Evolutionary conservation across 192 early-diverging fungal genomes (phyloP).

Genomic region (Coemansia sp.): DNA sequence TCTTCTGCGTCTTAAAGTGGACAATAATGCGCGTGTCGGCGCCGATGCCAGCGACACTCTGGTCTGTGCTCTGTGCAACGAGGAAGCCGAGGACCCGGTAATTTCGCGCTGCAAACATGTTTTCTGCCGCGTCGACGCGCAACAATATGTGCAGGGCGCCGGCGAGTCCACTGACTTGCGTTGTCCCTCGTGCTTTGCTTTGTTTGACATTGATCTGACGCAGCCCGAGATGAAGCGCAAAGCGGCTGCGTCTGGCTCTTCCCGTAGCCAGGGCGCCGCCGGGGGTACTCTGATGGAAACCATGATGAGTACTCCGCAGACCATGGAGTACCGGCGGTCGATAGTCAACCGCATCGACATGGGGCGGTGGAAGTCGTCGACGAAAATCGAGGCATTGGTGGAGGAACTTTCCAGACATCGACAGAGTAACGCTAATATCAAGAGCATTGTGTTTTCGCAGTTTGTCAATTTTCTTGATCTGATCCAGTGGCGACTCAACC

Average conservation of each 20-base stretch:
- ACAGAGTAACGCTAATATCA: constrained; percentile 72
- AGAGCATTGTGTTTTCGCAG: constrained; percentile 82
- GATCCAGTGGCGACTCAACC: constrained; percentile 86
- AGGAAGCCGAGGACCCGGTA: constrained; percentile 87
- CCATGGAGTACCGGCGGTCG: constrained; percentile 59
- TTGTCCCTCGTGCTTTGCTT: constrained; percentile 83
- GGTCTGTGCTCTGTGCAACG: constrained; percentile 86
- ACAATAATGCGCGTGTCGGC: constrained; percentile 31
- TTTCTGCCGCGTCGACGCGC: constrained; percentile 85
- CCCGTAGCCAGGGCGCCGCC: neutral
- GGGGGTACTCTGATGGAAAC: constrained; percentile 42
- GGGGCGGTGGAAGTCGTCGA: constrained; percentile 81
- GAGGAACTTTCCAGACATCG: constrained; percentile 81
- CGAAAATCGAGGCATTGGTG: constrained; percentile 93
- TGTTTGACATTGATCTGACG: constrained; percentile 72
- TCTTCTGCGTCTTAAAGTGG: constrained; percentile 65
- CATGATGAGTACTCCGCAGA: constrained; percentile 55
- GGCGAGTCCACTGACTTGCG: constrained; percentile 33
- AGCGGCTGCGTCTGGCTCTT: neutral
- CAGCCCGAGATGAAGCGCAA: constrained; percentile 52
- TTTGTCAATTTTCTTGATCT: constrained; percentile 89
- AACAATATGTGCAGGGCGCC: constrained; percentile 55
- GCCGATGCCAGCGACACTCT: constrained; percentile 62
- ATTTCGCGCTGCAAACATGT: constrained; percentile 82
- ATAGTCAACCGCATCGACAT: constrained; percentile 94